Conservation (phyloP, 2,329 filamentous ascomycete genomes). For the Westerdykella aurantiaca region DNA sequence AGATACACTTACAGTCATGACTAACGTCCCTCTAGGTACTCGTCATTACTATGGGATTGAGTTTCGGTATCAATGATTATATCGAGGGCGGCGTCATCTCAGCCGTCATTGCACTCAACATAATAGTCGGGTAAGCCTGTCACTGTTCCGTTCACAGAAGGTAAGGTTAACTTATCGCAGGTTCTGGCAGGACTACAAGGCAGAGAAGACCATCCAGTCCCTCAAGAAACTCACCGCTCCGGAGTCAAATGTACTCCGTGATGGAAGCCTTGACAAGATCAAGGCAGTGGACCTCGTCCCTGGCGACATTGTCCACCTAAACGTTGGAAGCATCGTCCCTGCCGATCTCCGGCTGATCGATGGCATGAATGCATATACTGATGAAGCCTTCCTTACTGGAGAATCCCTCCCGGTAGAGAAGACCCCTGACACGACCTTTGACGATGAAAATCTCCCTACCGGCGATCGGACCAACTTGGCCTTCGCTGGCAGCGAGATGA, state of each 20-base stretch:
- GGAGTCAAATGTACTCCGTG: conserved; percentile 34
- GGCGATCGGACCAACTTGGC: conserved; percentile 67
- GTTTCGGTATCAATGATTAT: conserved; percentile 60
- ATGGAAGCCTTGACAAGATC: conserved; percentile 32
- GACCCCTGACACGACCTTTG: conserved; percentile 50
- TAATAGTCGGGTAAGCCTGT: conserved; percentile 54
- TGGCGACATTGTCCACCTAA: conserved; percentile 37
- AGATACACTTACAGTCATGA: background rate
- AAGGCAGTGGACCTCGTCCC: conserved; percentile 36
- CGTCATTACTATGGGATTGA: conserved; percentile 65
- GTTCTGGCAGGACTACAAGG: conserved; percentile 47
- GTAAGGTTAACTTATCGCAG: conserved; percentile 16
- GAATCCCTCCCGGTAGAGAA: conserved; percentile 67
- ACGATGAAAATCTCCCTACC: conserved; percentile 47
- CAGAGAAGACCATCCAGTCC: conserved; percentile 40
- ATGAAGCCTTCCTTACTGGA: conserved; percentile 69
- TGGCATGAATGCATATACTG: conserved; percentile 68
- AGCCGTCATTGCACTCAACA: conserved; percentile 62
- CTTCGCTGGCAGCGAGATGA: conserved; percentile 67
- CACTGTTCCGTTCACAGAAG: background rate
- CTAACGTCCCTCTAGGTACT: conserved; percentile 51
- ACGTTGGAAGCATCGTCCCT: conserved; percentile 57
- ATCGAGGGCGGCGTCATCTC: conserved; percentile 59
- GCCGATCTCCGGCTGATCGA: conserved; percentile 59
- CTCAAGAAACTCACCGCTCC: conserved; percentile 38